A percentile compares a stretch with the other conserved stretches of the same genome.
phyloP scores from a whole-genome alignment of 2,329 filamentous ascomycete species.

The Colletotrichum orchidophilum region DNA sequence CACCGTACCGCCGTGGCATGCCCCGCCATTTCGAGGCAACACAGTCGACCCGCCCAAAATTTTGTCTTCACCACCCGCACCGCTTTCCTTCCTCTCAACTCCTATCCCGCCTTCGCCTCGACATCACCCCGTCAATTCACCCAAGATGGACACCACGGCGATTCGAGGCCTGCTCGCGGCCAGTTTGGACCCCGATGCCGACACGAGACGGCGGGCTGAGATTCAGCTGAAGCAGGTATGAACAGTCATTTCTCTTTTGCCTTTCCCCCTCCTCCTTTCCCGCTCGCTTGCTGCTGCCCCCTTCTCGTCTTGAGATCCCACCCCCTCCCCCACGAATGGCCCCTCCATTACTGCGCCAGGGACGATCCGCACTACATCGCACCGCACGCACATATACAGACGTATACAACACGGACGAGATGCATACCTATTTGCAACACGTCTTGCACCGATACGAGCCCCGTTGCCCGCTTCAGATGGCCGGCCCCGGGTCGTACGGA shows the following conservation, averaged over 20 bases:
- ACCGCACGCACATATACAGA: slow-evolving; percentile 18
- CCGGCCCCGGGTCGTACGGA: background rate
- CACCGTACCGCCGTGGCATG: slow-evolving; percentile 31
- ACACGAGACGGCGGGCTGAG: slow-evolving; percentile 80
- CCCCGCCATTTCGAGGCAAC: slow-evolving; percentile 36
- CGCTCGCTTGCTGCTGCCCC: slow-evolving; percentile 9
- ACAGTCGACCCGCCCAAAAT: slow-evolving; percentile 36
- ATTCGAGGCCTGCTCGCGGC: slow-evolving; percentile 81
- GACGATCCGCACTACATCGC: slow-evolving; percentile 27
- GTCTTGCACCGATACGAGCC: slow-evolving; percentile 26
- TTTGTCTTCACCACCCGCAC: slow-evolving; percentile 34
- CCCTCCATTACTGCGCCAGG: slow-evolving; percentile 24
- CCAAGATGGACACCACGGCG: slow-evolving; percentile 76
- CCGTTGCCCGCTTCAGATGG: background rate
- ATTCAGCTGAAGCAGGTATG: slow-evolving; percentile 83
- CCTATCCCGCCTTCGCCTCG: slow-evolving; percentile 34
- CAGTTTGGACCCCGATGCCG: slow-evolving; percentile 78
- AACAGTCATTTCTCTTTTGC: slow-evolving; percentile 7
- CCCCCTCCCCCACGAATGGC: slow-evolving; percentile 31
- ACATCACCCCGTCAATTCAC: slow-evolving; percentile 35
- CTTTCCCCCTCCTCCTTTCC: slow-evolving; percentile 12
- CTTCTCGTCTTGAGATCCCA: background rate
- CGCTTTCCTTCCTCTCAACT: slow-evolving; percentile 35
- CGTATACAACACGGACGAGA: background rate
- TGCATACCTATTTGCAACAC: slow-evolving; percentile 12